These are phyloP conservation scores for Eucommia ulmoides DNA, from an alignment of 257 asterid genomes.

Conservation along the genomic window DNA sequence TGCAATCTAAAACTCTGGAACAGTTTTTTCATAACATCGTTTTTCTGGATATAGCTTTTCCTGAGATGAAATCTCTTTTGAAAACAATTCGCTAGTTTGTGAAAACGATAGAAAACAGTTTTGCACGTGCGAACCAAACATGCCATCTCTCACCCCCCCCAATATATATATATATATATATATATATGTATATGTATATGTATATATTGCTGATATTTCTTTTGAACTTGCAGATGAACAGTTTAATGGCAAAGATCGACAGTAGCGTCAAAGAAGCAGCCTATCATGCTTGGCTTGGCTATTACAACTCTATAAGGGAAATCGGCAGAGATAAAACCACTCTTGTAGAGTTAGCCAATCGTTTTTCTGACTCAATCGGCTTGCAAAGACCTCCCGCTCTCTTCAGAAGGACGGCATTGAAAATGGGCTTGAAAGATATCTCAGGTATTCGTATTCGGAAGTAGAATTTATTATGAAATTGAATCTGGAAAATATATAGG, in stretches of 20 bases:
- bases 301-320: conserved; percentile 54
- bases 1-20: too few relatives aligned
- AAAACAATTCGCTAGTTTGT: too few relatives aligned
- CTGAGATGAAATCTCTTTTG: neutral
- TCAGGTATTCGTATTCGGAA: neutral
- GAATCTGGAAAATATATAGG: neutral
- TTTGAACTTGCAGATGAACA: conserved; percentile 40
- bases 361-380: conserved; percentile 72
- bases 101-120: too few relatives aligned
- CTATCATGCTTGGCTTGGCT: conserved; percentile 90
- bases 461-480: neutral
- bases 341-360: conserved; percentile 71
- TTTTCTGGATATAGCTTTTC: neutral
- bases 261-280: conserved; percentile 70
- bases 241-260: conserved; percentile 48
- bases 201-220: neutral
- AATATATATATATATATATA: neutral
- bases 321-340: conserved; percentile 74
- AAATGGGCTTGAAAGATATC: conserved; percentile 73
- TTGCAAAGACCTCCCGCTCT: conserved; percentile 63
- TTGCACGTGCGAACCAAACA: too few relatives aligned
- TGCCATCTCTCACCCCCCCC: neutral
- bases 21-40: too few relatives aligned
- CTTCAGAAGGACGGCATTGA: conserved; percentile 58
- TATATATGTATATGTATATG: neutral